Base-by-base conservation (phyloP, 306 rosid genomes). In the Aeschynomene evenia region DNA sequence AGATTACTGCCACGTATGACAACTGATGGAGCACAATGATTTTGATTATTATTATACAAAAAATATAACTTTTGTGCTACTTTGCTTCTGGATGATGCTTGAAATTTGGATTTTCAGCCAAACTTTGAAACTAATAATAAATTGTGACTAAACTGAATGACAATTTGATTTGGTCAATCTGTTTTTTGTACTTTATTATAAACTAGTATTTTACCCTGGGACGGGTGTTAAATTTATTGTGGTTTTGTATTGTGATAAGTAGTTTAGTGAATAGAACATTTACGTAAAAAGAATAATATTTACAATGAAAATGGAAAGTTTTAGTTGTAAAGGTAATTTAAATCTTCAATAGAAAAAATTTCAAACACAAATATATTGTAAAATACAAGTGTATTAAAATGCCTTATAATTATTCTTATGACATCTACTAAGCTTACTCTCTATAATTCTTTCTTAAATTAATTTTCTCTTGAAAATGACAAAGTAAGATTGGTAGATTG, bases 391-490 rank as follows among this genome's bases (percentile, higher is more conserved):
- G n/a, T n/a, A n/a, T n/a, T n/a, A n/a, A n/a, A 73, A 34, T 66
- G 71, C 62, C 92, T 78, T 88, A 92, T 96, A 1, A 85, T 80
- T 80, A 93, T 88, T 65, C 97, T 93, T 66, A 93, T 64, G 64
- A 90, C 86, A 82, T 93, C 98, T 63, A 97, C 98, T 3, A 96
- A 85, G 83, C 98, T 93, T 77, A 90, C 98, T 79, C 98, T 88
- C 84, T 93, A 90, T 54, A 93, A 34, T 83, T 93, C 98, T 66
- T 90, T 97, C 85, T 93, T 97, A 26, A 93, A 84, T 68, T 97
- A 93, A 79, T 91, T 90, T 82, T 93, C 98, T 0, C 92, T 29
- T 7, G 97, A 93, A 85, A 90, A 93, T 48, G 98, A 85, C 81
- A 93, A 85, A 68, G 89, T 90, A 49, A 93, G 91, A 84, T 93